phyloP scores from a whole-genome alignment of 139 green algal genomes.

The Asterochloris erici region DNA sequence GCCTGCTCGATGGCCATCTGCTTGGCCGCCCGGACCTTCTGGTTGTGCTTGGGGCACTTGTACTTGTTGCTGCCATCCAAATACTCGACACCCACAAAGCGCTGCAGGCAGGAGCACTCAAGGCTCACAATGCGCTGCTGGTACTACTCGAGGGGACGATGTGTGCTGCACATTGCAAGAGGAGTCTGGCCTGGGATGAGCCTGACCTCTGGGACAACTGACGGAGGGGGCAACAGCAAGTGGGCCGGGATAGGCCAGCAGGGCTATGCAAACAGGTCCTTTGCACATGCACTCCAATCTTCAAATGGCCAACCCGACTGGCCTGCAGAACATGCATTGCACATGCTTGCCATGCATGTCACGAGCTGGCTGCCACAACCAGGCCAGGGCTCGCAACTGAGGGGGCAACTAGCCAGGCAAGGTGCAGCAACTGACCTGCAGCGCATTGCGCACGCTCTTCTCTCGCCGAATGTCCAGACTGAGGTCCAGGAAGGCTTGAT shows the following conservation, averaged over 20 bases:
- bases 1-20: conserved; percentile 70
- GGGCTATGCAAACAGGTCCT: too few species aligned
- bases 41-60: conserved; percentile 72
- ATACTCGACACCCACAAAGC: conserved; percentile 58
- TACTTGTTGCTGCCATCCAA: conserved; percentile 90
- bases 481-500: conserved; percentile 92
- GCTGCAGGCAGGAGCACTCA: conserved; percentile 38
- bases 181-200: too few species aligned
- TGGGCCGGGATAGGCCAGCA: too few species aligned
- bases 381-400: too few species aligned
- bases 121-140: neutral
- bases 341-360: too few species aligned
- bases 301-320: too few species aligned
- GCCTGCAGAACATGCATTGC: too few species aligned
- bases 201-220: too few species aligned
- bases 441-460: conserved; percentile 44
- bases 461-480: conserved; percentile 81
- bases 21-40: conserved; percentile 72
- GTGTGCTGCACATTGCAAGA: too few species aligned
- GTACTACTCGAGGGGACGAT: neutral
- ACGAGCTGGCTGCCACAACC: too few species aligned
- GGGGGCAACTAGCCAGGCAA: neutral
- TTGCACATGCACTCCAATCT: too few species aligned
- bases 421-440: neutral
- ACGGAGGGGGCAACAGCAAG: too few species aligned